Percentiles rank a stretch among this genome's conserved stretches.
Conservation (phyloP, 495 filamentous ascomycete genomes). For the Geopyxis carbonaria region DNA sequence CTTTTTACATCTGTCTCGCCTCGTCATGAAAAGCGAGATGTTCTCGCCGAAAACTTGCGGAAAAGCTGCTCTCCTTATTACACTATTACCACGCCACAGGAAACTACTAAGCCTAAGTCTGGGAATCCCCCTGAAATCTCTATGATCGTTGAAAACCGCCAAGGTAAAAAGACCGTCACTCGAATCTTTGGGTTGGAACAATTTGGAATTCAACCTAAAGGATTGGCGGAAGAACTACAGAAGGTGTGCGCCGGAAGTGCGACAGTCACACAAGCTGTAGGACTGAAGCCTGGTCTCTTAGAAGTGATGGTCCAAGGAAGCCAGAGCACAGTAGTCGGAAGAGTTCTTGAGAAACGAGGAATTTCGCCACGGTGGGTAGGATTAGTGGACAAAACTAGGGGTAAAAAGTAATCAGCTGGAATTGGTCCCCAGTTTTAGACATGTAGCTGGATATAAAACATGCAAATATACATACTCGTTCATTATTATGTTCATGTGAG, state of each 20-base stretch:
- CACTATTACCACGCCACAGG: conserved; percentile 34
- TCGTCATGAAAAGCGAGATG: conserved; percentile 40
- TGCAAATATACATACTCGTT: too few relatives aligned
- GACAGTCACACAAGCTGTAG: conserved; percentile 44
- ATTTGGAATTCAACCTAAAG: conserved; percentile 42
- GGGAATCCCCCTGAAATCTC: conserved; percentile 43
- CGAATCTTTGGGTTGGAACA: conserved; percentile 45
- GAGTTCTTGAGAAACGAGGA: conserved; percentile 44
- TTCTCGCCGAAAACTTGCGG: conserved; percentile 42
- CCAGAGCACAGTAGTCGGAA: conserved; percentile 43
- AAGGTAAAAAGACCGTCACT: conserved; percentile 53
- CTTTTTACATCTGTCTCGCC: conserved; percentile 38
- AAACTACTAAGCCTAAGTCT: conserved; percentile 42
- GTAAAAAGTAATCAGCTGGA: conserved; percentile 36
- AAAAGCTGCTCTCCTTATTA: conserved; percentile 38
- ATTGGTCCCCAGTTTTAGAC: neutral
- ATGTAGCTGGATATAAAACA: neutral
- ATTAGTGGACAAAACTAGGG: conserved; percentile 53
- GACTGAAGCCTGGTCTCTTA: conserved; percentile 47
- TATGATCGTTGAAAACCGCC: conserved; percentile 45
- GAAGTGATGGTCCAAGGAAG: conserved; percentile 57
- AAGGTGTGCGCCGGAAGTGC: conserved; percentile 56
- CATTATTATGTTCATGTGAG: too few relatives aligned
- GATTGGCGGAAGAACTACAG: conserved; percentile 51
- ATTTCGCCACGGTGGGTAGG: conserved; percentile 41